phyloP scores from a whole-genome alignment of 2,329 filamentous ascomycete genomes.

The Penicillium nordicum region DNA sequence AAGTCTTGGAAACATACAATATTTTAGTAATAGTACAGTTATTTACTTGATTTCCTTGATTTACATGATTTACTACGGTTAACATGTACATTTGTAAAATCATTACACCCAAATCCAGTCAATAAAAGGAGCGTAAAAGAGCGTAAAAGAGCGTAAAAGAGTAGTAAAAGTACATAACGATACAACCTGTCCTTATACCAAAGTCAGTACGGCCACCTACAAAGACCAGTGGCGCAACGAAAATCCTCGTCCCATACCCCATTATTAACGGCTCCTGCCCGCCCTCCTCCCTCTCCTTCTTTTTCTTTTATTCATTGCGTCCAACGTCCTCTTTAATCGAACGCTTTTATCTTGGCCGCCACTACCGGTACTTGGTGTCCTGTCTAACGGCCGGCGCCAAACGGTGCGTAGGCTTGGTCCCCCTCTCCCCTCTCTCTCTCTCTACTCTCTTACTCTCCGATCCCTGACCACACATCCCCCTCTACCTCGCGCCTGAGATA shows the following conservation, averaged over 20 bases:
- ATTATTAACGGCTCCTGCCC: constrained; percentile 18
- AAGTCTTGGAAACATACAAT: background rate
- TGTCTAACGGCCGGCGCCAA: constrained; percentile 47
- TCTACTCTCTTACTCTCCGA: constrained; percentile 21
- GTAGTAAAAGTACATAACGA: background rate
- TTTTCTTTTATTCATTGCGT: constrained; percentile 19
- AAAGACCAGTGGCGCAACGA: constrained; percentile 20
- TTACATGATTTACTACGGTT: too few species aligned
- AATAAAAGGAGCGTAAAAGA: background rate
- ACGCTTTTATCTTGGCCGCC: constrained; percentile 41
- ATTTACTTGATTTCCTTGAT: background rate
- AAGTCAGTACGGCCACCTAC: constrained; percentile 12
- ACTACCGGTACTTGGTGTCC: constrained; percentile 47
- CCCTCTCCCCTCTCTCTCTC: constrained; percentile 24
- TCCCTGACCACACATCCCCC: constrained; percentile 11
- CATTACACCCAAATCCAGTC: background rate
- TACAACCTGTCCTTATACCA: constrained; percentile 7
- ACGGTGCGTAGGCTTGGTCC: constrained; percentile 47
- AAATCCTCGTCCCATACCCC: constrained; percentile 21
- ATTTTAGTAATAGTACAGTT: background rate
- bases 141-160: too few species aligned
- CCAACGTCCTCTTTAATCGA: constrained; percentile 34
- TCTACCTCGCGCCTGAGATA: constrained; percentile 13
- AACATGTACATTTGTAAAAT: background rate
- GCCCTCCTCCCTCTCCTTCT: constrained; percentile 18